Conservation (phyloP, 2,329 filamentous ascomycete genomes). For the Penicillium sp. region DNA sequence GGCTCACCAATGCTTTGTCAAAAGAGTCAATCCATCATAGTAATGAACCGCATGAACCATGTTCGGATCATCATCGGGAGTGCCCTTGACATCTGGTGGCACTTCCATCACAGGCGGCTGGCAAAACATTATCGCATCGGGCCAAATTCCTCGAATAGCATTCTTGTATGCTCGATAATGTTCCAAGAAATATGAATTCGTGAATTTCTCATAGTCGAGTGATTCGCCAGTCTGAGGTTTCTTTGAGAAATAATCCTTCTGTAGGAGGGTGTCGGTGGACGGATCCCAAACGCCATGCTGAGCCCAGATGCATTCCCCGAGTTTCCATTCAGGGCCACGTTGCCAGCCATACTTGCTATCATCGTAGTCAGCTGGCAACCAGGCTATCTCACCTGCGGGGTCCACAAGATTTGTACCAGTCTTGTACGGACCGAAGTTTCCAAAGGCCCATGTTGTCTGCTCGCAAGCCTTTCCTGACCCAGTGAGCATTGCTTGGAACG, state of each 20-base stretch:
- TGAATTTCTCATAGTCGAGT: conserved; percentile 81
- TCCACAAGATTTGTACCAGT: conserved; percentile 80
- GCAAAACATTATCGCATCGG: conserved; percentile 81
- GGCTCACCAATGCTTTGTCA: conserved; percentile 88
- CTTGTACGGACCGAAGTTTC: conserved; percentile 87
- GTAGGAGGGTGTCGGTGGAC: conserved; percentile 69
- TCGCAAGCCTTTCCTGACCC: conserved; percentile 91
- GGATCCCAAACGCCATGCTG: conserved; percentile 96
- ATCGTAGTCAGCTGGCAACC: conserved; percentile 79
- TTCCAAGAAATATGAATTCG: conserved; percentile 86
- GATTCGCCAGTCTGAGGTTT: conserved; percentile 70
- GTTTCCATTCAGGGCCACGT: conserved; percentile 80
- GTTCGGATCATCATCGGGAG: conserved; percentile 80
- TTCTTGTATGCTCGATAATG: conserved; percentile 76
- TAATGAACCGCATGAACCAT: conserved; percentile 94
- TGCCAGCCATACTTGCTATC: conserved; percentile 89
- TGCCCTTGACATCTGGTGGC: conserved; percentile 83
- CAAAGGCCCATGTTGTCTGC: conserved; percentile 90
- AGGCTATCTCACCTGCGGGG: conserved; percentile 79
- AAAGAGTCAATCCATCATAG: conserved; percentile 92
- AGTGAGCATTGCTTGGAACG: conserved; percentile 88
- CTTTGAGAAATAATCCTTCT: conserved; percentile 84
- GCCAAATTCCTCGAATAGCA: conserved; percentile 72
- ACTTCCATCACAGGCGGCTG: conserved; percentile 91
- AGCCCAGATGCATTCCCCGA: conserved; percentile 95